These are phyloP conservation scores for Penicillium ochrochloron DNA, from an alignment of 495 filamentous ascomycete genomes.

Conservation along the genomic window DNA sequence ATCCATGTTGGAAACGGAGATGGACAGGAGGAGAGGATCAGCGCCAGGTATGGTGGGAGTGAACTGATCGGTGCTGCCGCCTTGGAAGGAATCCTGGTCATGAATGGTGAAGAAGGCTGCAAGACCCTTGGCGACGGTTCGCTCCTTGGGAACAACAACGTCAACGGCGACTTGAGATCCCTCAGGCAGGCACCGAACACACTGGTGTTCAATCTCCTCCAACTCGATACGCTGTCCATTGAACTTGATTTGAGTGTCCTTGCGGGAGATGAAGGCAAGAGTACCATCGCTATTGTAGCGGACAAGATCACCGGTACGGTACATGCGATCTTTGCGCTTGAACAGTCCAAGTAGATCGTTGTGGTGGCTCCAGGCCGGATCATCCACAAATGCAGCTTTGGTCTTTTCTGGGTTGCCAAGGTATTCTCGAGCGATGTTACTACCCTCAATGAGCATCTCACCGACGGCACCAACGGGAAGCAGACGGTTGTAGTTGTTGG, in stretches of 20 bases:
- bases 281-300: conserved; percentile 59
- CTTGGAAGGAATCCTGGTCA: conserved; percentile 24
- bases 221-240: conserved; percentile 69
- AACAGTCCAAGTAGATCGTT: conserved; percentile 33
- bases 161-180: conserved; percentile 49
- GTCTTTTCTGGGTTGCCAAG: conserved; percentile 60
- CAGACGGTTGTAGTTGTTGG: conserved; percentile 58
- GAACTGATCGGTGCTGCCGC: conserved; percentile 28
- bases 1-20: conserved; percentile 36
- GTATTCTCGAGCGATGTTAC: conserved; percentile 63
- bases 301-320: conserved; percentile 57
- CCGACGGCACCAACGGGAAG: conserved; percentile 64
- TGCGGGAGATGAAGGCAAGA: conserved; percentile 58
- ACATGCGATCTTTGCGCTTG: conserved; percentile 41
- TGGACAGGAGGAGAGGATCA: conserved; percentile 39
- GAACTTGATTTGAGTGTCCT: conserved; percentile 69
- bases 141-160: conserved; percentile 42
- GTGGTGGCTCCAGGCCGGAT: conserved; percentile 53
- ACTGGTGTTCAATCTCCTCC: conserved; percentile 67
- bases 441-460: conserved; percentile 69
- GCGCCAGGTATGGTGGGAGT: conserved; percentile 26
- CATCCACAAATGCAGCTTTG: conserved; percentile 57
- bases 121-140: conserved; percentile 42
- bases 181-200: conserved; percentile 34
- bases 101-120: conserved; percentile 49